Conservation (phyloP, 371 early-diverging fungal species). For the Haplosporangium sp. region DNA sequence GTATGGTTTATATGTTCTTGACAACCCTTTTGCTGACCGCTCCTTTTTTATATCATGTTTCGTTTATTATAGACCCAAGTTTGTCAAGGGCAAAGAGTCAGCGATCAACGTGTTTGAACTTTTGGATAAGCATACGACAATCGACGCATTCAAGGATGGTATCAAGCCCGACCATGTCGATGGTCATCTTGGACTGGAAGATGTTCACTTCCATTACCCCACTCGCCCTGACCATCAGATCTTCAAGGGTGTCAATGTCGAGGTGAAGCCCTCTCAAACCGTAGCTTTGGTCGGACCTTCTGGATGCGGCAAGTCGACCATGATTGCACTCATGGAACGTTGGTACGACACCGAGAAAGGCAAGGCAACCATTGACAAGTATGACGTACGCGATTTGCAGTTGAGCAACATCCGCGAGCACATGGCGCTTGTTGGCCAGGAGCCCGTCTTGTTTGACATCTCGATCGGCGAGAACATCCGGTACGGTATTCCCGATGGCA, state of each 20-base stretch:
- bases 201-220: slow-evolving; percentile 81
- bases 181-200: slow-evolving; percentile 61
- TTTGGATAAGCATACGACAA: slow-evolving; percentile 65
- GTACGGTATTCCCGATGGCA: slow-evolving; percentile 64
- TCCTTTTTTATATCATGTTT: background rate
- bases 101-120: slow-evolving; percentile 74
- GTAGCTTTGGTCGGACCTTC: slow-evolving; percentile 77
- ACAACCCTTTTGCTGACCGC: background rate
- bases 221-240: slow-evolving; percentile 73
- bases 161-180: slow-evolving; percentile 41
- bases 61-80: slow-evolving; percentile 57
- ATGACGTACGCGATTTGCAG: slow-evolving; percentile 72
- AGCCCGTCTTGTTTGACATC: slow-evolving; percentile 82
- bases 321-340: slow-evolving; percentile 69
- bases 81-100: slow-evolving; percentile 83
- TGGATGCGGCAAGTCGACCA: slow-evolving; percentile 78
- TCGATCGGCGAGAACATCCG: slow-evolving; percentile 83
- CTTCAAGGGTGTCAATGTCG: slow-evolving; percentile 70
- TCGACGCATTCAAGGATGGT: slow-evolving; percentile 61
- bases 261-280: slow-evolving; percentile 70
- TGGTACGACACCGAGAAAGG: slow-evolving; percentile 71
- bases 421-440: slow-evolving; percentile 85
- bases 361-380: slow-evolving; percentile 63
- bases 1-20: background rate
- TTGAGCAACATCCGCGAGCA: slow-evolving; percentile 65